Base-by-base conservation (phyloP, 768 basidiomycete genomes). In the Naganishia kalamii region DNA sequence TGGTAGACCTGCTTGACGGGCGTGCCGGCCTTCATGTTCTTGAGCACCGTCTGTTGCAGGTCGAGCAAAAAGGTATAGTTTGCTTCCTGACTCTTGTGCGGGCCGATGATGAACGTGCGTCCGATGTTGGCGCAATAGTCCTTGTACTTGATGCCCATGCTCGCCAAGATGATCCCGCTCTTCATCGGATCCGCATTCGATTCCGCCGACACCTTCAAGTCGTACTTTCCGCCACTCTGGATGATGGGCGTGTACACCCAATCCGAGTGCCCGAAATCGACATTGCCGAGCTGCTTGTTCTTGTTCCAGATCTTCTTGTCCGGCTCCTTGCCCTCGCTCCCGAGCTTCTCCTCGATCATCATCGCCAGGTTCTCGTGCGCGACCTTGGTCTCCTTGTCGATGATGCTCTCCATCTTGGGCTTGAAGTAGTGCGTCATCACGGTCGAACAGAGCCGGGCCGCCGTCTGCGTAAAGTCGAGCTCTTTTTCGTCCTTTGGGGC, bases 171-270 rank as follows among this genome's bases (percentile, higher is more conserved):
- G 43, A 98, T 90, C 21, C 93, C 93, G 85, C 52, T 89, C 86
- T 79, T 77, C 69, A 97, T 88, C 65, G 83, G 82, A 72, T 94
- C 89, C 29, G 84, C 81, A 23, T 90, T 87, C 6, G 93, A 92
- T 75, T 91, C 87, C 0, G 90, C 91, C 1, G 87, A 88, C 43
- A 88, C 87, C 65, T 87, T 85, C 51, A 98, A 81, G 76, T 98
- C 94, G 76, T 94, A 98, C 37, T 88, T 88, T 8, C 90, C 88
- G 44, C 87, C 88, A 6, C 93, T 97, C 70, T 97, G 94, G 74
- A 98, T 90, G 76, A 97, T 93, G 1, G 94, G 92, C 2, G 89
- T 85, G 78, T 94, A 97, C 70, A 89, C 89, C 79, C 93, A 94
- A 78, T 99, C 96, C 6, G 88, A 87, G 2, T 86, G 83, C n/a